phyloP scores from a whole-genome alignment of 1,284 basidiomycete species.

The Apiotrichum brassicae region DNA sequence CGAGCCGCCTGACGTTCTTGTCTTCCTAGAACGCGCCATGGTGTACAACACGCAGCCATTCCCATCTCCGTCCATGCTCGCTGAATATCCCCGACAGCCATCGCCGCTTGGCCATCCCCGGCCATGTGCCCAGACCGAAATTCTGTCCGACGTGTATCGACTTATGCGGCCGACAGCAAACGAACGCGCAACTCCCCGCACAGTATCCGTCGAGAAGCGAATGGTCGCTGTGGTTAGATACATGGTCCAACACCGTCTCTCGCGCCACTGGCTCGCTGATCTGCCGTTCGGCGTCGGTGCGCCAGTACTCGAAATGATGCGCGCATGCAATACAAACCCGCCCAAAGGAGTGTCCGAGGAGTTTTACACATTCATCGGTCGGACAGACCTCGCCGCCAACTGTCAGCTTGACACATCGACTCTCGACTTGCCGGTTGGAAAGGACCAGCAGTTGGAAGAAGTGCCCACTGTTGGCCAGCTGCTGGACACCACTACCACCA shows the following conservation, averaged over 20 bases:
- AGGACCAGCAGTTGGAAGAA: slow-evolving; percentile 7
- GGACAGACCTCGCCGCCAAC: slow-evolving; percentile 61
- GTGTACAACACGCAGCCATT: slow-evolving; percentile 21
- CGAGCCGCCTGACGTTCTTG: slow-evolving; percentile 46
- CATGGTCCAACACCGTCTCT: slow-evolving; percentile 56
- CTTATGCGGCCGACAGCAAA: slow-evolving; percentile 44
- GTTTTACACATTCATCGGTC: slow-evolving; percentile 68
- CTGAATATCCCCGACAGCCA: slow-evolving; percentile 50
- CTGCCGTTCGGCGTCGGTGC: slow-evolving; percentile 65
- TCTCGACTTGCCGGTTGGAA: slow-evolving; percentile 15
- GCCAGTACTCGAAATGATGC: slow-evolving; percentile 72
- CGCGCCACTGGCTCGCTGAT: slow-evolving; percentile 51
- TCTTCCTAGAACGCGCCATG: slow-evolving; percentile 35
- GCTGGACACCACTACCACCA: slow-evolving; percentile 7
- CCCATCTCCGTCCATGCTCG: slow-evolving; percentile 17
- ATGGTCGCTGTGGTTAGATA: slow-evolving; percentile 59
- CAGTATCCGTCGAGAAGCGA: slow-evolving; percentile 5
- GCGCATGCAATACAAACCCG: slow-evolving; percentile 72
- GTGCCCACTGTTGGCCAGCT: slow-evolving; percentile 22
- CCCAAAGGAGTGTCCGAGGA: slow-evolving; percentile 63
- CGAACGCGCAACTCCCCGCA: background rate
- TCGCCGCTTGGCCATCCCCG: slow-evolving; percentile 24
- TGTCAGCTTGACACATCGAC: slow-evolving; percentile 7
- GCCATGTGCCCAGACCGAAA: slow-evolving; percentile 21
- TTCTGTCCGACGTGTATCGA: slow-evolving; percentile 26